phyloP scores from a whole-genome alignment of 129 eudicot species.

The Chrysanthemum makinoi region DNA sequence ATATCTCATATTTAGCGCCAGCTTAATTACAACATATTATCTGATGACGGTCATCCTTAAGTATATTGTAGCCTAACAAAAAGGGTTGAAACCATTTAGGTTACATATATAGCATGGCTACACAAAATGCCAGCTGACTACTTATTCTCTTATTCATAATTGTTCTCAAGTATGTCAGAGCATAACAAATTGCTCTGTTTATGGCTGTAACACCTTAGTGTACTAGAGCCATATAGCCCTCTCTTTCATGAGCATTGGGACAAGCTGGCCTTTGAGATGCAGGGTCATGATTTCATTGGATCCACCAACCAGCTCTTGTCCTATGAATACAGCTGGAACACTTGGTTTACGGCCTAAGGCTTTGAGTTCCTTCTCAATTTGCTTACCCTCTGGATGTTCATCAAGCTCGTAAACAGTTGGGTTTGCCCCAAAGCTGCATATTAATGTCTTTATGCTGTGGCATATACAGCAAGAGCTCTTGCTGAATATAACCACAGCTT shows the following conservation, averaged over 20 bases:
- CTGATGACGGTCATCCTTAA: neutral
- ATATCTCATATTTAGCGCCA: neutral
- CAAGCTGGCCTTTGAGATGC: slow-evolving; percentile 45
- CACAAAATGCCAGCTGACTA: slow-evolving; percentile 24
- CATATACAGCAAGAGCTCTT: too few relatives aligned
- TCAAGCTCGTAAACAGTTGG: slow-evolving; percentile 34
- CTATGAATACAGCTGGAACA: too few relatives aligned
- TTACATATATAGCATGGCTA: slow-evolving; percentile 1
- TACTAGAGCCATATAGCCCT: slow-evolving; percentile 38
- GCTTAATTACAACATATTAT: neutral
- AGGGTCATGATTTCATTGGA: too few relatives aligned
- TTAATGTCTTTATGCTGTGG: too few relatives aligned
- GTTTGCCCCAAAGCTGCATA: too few relatives aligned
- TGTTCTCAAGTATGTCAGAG: slow-evolving; percentile 15
- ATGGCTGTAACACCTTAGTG: slow-evolving; percentile 4
- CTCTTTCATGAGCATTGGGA: slow-evolving; percentile 62
- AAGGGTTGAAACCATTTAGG: neutral
- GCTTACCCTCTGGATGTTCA: slow-evolving; percentile 46
- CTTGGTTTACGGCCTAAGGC: neutral
- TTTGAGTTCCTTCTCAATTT: slow-evolving; percentile 48
- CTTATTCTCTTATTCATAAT: slow-evolving; percentile 23
- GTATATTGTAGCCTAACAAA: neutral
- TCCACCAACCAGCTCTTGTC: too few relatives aligned
- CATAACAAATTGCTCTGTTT: slow-evolving; percentile 13
- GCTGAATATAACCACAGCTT: too few relatives aligned